Evolutionary conservation across 2,329 filamentous ascomycete genomes (phyloP).

Genomic region (Aureobasidium sp.): DNA sequence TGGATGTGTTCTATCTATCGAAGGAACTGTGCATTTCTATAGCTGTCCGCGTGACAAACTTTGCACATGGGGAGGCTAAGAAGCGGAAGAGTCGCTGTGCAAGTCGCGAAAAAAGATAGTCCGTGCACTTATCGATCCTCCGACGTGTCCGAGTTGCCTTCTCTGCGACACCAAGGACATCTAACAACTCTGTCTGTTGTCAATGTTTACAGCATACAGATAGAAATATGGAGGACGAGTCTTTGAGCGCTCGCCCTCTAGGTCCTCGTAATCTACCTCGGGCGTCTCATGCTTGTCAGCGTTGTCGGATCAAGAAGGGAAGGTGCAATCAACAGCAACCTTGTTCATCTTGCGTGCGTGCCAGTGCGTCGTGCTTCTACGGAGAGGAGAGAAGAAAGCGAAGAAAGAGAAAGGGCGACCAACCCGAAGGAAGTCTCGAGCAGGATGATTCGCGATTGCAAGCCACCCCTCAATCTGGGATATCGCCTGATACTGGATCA

Average conservation of each 20-base stretch:
- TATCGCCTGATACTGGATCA: not conserved
- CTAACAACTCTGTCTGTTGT: not conserved
- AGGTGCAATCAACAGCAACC: conserved; percentile 6
- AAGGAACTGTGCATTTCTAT: too few species aligned
- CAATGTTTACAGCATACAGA: too few species aligned
- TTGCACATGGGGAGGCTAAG: too few species aligned
- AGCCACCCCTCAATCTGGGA: not conserved
- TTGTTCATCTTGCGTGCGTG: conserved; percentile 7
- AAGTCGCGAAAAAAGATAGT: too few species aligned
- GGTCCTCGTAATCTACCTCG: not conserved
- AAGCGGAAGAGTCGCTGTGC: too few species aligned
- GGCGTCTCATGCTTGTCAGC: conserved; percentile 7
- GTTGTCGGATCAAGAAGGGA: conserved; percentile 1
- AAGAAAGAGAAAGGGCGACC: not conserved
- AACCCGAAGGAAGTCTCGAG: not conserved
- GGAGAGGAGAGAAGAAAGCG: not conserved
- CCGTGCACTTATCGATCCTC: too few species aligned
- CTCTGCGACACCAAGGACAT: too few species aligned
- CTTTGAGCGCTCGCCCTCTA: not conserved
- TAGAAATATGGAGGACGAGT: not conserved
- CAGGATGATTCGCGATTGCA: not conserved
- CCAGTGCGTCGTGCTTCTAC: not conserved
- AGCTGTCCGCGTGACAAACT: too few species aligned
- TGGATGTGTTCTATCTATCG: too few species aligned
- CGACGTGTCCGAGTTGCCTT: too few species aligned